phyloP scores from a whole-genome alignment of 2,329 filamentous ascomycete species.

The Aspergillus pseudonomiae region DNA sequence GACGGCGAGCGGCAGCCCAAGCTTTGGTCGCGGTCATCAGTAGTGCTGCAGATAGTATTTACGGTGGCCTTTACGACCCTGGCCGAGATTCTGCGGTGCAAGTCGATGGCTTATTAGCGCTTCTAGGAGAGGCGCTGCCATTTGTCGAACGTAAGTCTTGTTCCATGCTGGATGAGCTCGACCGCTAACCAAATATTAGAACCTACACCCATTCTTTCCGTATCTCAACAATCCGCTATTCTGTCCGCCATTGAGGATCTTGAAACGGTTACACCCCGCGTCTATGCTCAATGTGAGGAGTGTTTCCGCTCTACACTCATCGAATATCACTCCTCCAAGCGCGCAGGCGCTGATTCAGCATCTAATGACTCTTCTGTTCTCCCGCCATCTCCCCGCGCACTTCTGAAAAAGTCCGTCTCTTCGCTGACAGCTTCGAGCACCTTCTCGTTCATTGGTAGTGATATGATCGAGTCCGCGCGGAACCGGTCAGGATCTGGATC shows the following conservation, averaged over 20 bases:
- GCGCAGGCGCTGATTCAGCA: conserved; percentile 16
- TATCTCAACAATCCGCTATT: conserved; percentile 73
- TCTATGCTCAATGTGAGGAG: conserved; percentile 75
- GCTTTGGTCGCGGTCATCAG: conserved; percentile 81
- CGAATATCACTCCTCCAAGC: conserved; percentile 64
- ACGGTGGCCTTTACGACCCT: conserved; percentile 84
- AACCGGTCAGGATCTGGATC: conserved; percentile 47
- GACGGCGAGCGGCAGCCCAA: conserved; percentile 70
- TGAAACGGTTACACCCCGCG: conserved; percentile 71
- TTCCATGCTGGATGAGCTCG: not conserved
- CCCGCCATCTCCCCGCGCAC: conserved; percentile 62
- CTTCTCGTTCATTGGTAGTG: conserved; percentile 73
- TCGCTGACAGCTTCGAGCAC: conserved; percentile 59
- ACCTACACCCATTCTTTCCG: conserved; percentile 63
- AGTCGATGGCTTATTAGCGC: conserved; percentile 80
- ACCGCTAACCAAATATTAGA: conserved; percentile 38
- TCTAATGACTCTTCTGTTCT: conserved; percentile 24
- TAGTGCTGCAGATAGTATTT: conserved; percentile 86
- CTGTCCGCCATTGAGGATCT: conserved; percentile 80
- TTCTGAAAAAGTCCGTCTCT: conserved; percentile 67
- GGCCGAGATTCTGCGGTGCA: conserved; percentile 80
- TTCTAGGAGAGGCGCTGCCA: conserved; percentile 81
- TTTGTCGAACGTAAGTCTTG: conserved; percentile 64
- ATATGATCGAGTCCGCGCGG: conserved; percentile 61
- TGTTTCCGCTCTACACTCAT: conserved; percentile 75